Evolutionary conservation across 1,284 basidiomycete genomes (phyloP).

Genomic region (Violaceomyces palustris): DNA sequence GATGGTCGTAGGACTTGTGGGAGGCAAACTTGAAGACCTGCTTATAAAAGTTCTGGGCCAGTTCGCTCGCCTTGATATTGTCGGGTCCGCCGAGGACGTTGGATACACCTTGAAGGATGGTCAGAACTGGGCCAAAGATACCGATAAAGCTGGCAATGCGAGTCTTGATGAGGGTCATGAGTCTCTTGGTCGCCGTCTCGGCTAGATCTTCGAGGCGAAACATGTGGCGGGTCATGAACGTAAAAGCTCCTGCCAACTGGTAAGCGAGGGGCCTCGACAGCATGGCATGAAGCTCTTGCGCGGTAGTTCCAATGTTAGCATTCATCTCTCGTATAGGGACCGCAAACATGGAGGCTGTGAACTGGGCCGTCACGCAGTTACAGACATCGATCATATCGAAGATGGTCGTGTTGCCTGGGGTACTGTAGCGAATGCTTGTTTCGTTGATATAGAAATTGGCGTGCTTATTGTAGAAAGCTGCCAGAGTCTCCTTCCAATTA

Average conservation of each 20-base stretch:
- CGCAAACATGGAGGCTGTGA: constrained; percentile 21
- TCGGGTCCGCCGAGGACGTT: constrained; percentile 24
- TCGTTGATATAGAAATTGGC: constrained; percentile 8
- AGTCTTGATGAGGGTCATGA: constrained; percentile 24
- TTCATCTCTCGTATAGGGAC: constrained; percentile 19
- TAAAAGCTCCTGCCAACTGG: constrained; percentile 30
- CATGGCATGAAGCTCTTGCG: constrained; percentile 8
- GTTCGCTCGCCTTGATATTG: constrained; percentile 18
- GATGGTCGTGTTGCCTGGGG: constrained; percentile 8
- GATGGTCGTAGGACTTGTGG: constrained; percentile 25
- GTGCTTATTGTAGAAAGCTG: constrained; percentile 15
- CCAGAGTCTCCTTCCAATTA: constrained; percentile 14
- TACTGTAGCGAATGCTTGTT: constrained; percentile 6
- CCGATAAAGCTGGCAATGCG: constrained; percentile 20
- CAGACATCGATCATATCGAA: constrained; percentile 24
- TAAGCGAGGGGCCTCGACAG: constrained; percentile 26
- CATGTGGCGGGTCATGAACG: constrained; percentile 24
- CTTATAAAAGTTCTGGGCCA: constrained; percentile 27
- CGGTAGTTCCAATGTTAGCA: constrained; percentile 16
- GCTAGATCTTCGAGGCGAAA: constrained; percentile 24
- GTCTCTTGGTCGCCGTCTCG: constrained; percentile 10
- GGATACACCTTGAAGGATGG: constrained; percentile 20
- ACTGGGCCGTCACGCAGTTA: constrained; percentile 23
- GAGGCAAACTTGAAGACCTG: constrained; percentile 16
- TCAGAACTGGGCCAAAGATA: constrained; percentile 16